A percentile compares a stretch with the other conserved stretches of the same genome.
Conservation (phyloP, 2,329 filamentous ascomycete species). For the Leptographium radiaticola region DNA sequence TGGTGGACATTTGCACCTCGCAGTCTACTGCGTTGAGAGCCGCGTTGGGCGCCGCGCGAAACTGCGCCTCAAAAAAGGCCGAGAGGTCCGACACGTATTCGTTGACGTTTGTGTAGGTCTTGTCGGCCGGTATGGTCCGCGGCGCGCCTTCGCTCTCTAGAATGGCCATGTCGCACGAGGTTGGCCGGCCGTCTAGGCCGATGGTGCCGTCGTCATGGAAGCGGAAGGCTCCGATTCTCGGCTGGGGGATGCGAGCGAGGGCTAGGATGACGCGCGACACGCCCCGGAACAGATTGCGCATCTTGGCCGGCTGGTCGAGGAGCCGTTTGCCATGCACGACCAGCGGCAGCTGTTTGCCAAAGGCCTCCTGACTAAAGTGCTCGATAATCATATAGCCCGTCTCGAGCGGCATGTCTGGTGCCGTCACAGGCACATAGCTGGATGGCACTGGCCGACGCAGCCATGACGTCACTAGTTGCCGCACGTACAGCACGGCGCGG, state of each 20-base stretch:
- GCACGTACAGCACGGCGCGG: neutral
- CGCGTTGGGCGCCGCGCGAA: conserved; percentile 15
- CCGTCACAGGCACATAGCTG: neutral
- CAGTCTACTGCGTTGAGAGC: conserved; percentile 1
- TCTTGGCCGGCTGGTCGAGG: neutral
- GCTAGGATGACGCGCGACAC: conserved; percentile 14
- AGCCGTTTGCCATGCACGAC: neutral
- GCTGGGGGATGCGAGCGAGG: conserved; percentile 16
- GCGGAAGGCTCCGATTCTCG: conserved; percentile 16
- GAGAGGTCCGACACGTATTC: conserved; percentile 15
- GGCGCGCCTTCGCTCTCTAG: conserved; percentile 18
- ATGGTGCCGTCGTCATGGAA: conserved; percentile 15
- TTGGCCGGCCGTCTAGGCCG: conserved; percentile 2
- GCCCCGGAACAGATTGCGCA: neutral
- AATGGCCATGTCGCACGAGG: conserved; percentile 13
- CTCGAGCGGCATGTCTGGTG: no score
- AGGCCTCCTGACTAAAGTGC: no score
- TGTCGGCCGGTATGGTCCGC: conserved; percentile 15
- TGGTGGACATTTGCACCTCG: neutral
- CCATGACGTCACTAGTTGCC: neutral
- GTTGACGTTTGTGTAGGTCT: conserved; percentile 19
- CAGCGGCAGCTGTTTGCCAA: neutral
- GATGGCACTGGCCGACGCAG: neutral
- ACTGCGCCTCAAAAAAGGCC: conserved; percentile 15
- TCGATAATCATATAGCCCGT: no score